These are phyloP conservation scores for Euryodendron excelsum DNA, from an alignment of 148 eudicot genomes.

Conservation along the genomic window DNA sequence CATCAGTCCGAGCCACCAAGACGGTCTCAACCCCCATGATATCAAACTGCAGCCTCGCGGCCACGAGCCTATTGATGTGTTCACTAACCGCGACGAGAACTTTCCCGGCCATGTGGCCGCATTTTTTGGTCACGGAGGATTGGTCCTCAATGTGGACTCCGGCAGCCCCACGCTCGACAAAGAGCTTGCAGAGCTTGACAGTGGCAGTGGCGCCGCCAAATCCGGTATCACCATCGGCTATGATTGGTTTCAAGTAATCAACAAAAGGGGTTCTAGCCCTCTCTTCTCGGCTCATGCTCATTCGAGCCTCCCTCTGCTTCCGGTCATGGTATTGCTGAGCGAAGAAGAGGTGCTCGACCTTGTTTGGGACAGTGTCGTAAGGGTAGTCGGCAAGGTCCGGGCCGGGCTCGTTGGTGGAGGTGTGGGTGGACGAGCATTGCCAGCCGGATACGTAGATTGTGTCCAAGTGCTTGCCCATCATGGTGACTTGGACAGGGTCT, in stretches of 20 bases:
- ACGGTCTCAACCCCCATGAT: slow-evolving; percentile 76
- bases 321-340: slow-evolving; percentile 78
- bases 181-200: slow-evolving; percentile 77
- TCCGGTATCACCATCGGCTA: slow-evolving; percentile 82
- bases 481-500: slow-evolving; percentile 79
- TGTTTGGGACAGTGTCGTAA: slow-evolving; percentile 79
- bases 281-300: slow-evolving; percentile 65
- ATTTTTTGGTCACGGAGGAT: slow-evolving; percentile 74
- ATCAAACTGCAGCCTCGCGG: slow-evolving; percentile 72
- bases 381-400: slow-evolving; percentile 86
- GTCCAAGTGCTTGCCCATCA: slow-evolving; percentile 83
- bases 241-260: slow-evolving; percentile 73
- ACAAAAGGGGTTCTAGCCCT: slow-evolving; percentile 56
- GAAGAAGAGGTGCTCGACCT: slow-evolving; percentile 60
- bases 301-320: slow-evolving; percentile 73
- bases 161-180: slow-evolving; percentile 79
- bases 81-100: slow-evolving; percentile 63
- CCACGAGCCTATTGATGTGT: slow-evolving; percentile 71
- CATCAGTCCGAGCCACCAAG: slow-evolving; percentile 70
- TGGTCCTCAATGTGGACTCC: slow-evolving; percentile 88
- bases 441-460: slow-evolving; percentile 82
- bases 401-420: slow-evolving; percentile 71
- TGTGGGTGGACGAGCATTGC: slow-evolving; percentile 88
- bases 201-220: slow-evolving; percentile 87
- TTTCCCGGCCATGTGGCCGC: slow-evolving; percentile 87